Conservation (phyloP, 331 rosid genomes). For the Pyrus hybrid region DNA sequence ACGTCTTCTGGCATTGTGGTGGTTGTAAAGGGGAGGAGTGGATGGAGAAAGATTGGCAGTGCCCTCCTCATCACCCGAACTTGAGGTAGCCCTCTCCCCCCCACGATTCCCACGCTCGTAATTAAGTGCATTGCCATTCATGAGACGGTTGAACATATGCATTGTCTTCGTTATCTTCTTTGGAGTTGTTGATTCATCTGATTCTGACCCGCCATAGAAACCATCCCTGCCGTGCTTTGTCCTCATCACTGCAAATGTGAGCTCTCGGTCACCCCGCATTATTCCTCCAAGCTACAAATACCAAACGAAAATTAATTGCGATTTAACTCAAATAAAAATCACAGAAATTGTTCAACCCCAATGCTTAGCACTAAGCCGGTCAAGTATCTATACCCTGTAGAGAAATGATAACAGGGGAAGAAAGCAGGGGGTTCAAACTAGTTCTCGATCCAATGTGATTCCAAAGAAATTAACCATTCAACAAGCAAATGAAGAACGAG, state of each 20-base stretch:
- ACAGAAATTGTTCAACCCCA: background rate
- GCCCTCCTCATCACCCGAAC: conserved; percentile 20
- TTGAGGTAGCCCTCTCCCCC: conserved; percentile 1
- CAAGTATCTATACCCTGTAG: background rate
- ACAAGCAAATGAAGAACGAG: background rate
- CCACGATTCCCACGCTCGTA: background rate
- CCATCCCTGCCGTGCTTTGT: conserved; percentile 10
- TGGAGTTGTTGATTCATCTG: conserved; percentile 31
- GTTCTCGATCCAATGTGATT: background rate
- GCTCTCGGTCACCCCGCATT: conserved; percentile 24
- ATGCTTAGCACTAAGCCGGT: background rate
- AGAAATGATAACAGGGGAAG: background rate
- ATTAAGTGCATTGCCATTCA: conserved; percentile 8
- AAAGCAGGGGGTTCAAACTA: background rate
- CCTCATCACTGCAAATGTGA: conserved; percentile 26
- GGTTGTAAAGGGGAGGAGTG: conserved; percentile 37
- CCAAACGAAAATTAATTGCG: background rate
- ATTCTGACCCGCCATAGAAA: conserved; percentile 19
- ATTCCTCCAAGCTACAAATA: conserved; percentile 30
- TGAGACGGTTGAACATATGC: conserved; percentile 17
- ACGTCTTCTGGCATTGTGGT: conserved; percentile 38
- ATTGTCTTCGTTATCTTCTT: conserved; percentile 20
- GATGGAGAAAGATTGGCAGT: conserved; percentile 24
- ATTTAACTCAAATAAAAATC: background rate
- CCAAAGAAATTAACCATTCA: background rate